phyloP scores from a whole-genome alignment of 23 red algal genomes.

The Gracilariopsis chorda region DNA sequence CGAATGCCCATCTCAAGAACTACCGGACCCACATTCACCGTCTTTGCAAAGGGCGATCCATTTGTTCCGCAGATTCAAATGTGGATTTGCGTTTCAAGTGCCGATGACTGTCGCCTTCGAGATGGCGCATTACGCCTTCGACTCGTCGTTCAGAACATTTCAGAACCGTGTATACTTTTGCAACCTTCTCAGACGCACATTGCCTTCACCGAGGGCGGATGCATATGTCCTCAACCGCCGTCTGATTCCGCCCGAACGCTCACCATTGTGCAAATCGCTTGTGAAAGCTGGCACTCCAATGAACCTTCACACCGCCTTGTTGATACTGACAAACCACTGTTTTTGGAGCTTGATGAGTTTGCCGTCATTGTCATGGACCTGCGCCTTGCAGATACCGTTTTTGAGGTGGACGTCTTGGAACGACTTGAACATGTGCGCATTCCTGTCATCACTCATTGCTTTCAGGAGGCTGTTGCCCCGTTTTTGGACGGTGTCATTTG shows the following conservation, averaged over 20 bases:
- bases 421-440: slow-evolving; percentile 8
- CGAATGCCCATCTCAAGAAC: slow-evolving; percentile 21
- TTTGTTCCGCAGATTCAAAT: background rate
- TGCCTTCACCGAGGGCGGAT: background rate
- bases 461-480: background rate
- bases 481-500: slow-evolving; percentile 8
- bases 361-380: slow-evolving; percentile 3
- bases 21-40: background rate
- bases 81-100: slow-evolving; percentile 17
- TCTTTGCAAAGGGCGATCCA: background rate
- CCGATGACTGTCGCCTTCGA: slow-evolving; percentile 24
- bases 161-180: background rate
- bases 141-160: slow-evolving; percentile 30
- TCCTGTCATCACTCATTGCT: background rate
- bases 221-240: background rate
- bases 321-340: background rate
- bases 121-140: slow-evolving; percentile 1
- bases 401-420: slow-evolving; percentile 51
- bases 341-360: slow-evolving; percentile 19
- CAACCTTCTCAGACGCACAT: background rate
- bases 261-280: background rate
- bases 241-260: background rate
- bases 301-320: background rate
- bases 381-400: background rate
- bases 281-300: background rate